Conservation (phyloP, 345 rosid species). For the Brassica nigra region DNA sequence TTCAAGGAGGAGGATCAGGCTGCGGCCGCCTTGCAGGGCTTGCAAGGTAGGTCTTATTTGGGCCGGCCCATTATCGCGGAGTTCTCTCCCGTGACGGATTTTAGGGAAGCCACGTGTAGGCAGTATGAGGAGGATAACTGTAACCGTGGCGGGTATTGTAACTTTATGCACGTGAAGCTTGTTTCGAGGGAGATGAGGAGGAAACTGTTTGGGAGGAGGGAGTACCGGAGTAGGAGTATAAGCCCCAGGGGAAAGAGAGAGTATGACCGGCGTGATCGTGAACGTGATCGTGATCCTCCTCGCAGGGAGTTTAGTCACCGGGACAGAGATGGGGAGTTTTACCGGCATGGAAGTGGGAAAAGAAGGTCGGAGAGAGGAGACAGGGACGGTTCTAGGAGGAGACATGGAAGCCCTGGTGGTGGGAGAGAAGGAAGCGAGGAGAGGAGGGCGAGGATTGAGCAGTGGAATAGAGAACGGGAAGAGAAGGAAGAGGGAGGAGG, state of each 20-base stretch:
- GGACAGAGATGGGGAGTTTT: conserved; percentile 48
- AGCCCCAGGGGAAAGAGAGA: conserved; percentile 56
- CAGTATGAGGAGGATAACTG: conserved; percentile 86
- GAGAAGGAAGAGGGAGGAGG: conserved; percentile 40
- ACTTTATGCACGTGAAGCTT: conserved; percentile 41
- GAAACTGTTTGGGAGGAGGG: conserved; percentile 67
- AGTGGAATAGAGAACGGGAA: conserved; percentile 78
- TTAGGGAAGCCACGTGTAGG: conserved; percentile 86
- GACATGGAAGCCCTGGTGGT: conserved; percentile 55
- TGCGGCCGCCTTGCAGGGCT: conserved; percentile 68
- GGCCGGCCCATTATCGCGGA: conserved; percentile 91
- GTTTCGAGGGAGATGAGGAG: conserved; percentile 81
- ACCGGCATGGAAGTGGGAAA: conserved; percentile 43
- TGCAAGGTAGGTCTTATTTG: conserved; percentile 77
- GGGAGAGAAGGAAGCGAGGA: conserved; percentile 79
- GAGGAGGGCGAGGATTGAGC: conserved; percentile 77
- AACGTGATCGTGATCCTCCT: conserved; percentile 42
- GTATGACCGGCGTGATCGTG: conserved; percentile 41
- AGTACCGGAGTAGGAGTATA: conserved; percentile 63
- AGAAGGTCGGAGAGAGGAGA: conserved; percentile 41
- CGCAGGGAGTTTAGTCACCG: conserved; percentile 44
- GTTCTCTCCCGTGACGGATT: conserved; percentile 91
- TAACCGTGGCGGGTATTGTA: conserved; percentile 17
- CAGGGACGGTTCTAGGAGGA: conserved; percentile 46
- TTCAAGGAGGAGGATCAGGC: conserved; percentile 94